Percentiles rank a stretch among this genome's conserved stretches.
These are phyloP conservation scores for Aspergillus sp. DNA, from an alignment of 2,329 filamentous ascomycete species.

Conservation along the genomic window DNA sequence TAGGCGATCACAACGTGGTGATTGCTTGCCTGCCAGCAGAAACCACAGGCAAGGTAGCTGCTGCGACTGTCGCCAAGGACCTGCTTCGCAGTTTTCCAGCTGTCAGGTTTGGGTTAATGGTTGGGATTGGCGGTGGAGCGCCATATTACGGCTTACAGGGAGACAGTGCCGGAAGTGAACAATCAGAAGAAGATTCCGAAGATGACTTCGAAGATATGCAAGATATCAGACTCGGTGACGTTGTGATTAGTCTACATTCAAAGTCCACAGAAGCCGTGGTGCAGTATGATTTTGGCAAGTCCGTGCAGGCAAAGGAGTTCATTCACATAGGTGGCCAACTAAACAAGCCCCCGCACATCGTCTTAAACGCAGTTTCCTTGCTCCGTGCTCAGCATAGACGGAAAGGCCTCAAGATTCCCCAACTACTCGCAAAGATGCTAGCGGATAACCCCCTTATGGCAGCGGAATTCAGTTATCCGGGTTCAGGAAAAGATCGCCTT, in stretches of 20 bases:
- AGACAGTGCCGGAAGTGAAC: not conserved
- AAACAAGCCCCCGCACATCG: not conserved
- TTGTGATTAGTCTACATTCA: slow-evolving; percentile 14
- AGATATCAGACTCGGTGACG: slow-evolving; percentile 13
- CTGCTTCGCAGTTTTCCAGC: not conserved
- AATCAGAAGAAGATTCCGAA: not conserved
- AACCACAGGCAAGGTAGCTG: not conserved
- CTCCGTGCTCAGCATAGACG: no score
- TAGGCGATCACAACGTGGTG: slow-evolving; percentile 3
- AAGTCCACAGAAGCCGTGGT: slow-evolving; percentile 16
- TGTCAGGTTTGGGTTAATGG: slow-evolving; percentile 2
- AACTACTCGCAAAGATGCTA: no score
- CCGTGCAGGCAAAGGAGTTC: not conserved
- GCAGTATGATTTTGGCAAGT: slow-evolving; percentile 26
- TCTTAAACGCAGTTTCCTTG: no score
- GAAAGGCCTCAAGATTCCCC: no score
- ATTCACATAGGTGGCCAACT: not conserved
- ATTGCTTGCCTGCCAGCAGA: not conserved
- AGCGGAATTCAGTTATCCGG: no score
- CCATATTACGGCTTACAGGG: not conserved
- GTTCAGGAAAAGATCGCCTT: no score
- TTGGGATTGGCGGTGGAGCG: slow-evolving; percentile 1
- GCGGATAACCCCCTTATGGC: no score
- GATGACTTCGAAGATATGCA: not conserved
- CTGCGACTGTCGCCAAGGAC: slow-evolving; percentile 1